phyloP scores from a whole-genome alignment of 768 basidiomycete species.

The Kwoniella dejecticola region DNA sequence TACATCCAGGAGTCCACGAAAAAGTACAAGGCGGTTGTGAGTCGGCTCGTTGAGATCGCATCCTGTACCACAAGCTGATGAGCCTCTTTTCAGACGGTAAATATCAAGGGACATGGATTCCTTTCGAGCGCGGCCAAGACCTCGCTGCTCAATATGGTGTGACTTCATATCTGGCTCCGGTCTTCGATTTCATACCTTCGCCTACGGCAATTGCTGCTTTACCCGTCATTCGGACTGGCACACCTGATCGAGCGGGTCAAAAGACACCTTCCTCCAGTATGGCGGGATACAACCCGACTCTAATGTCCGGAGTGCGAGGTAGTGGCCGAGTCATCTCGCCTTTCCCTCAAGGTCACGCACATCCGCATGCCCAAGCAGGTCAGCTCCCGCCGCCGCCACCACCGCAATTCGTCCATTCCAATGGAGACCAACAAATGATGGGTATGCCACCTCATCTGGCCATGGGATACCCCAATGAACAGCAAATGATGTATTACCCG shows the following conservation, averaged over 20 bases:
- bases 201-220: slow-evolving; percentile 69
- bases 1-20: slow-evolving; percentile 90
- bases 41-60: slow-evolving; percentile 6
- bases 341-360: slow-evolving; percentile 26
- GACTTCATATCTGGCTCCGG: slow-evolving; percentile 76
- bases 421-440: slow-evolving; percentile 33
- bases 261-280: slow-evolving; percentile 29
- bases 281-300: slow-evolving; percentile 23
- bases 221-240: slow-evolving; percentile 60
- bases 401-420: slow-evolving; percentile 39
- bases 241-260: slow-evolving; percentile 61
- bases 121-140: slow-evolving; percentile 88
- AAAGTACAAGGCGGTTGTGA: slow-evolving; percentile 92
- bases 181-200: slow-evolving; percentile 91
- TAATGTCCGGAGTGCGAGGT: slow-evolving; percentile 16
- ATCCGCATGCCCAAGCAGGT: slow-evolving; percentile 6
- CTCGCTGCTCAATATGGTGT: slow-evolving; percentile 91
- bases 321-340: slow-evolving; percentile 50
- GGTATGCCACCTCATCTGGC: slow-evolving; percentile 34
- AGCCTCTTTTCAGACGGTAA: slow-evolving; percentile 66
- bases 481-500: slow-evolving; percentile 34
- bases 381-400: slow-evolving; percentile 33
- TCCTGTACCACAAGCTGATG: background rate
- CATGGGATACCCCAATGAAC: slow-evolving; percentile 55
- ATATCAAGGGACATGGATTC: slow-evolving; percentile 99